Evolutionary conservation across 768 basidiomycete genomes (phyloP).

Genomic region (Kwoniella heveanensis): DNA sequence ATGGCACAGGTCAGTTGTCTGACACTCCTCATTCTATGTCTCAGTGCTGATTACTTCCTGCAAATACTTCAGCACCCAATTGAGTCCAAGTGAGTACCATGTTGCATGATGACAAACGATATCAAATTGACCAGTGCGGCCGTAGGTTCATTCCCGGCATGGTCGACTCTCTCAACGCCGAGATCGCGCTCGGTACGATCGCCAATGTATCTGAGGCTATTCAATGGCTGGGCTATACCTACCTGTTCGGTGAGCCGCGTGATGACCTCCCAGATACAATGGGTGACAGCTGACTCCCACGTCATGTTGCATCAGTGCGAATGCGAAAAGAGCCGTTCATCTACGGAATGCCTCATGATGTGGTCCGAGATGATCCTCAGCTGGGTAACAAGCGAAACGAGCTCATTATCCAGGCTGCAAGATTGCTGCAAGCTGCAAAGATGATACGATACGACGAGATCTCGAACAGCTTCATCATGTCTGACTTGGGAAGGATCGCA

Average conservation of each 20-base stretch:
- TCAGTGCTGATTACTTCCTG: conserved; percentile 3
- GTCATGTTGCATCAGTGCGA: conserved; percentile 61
- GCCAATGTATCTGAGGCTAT: conserved; percentile 81
- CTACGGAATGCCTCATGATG: conserved; percentile 77
- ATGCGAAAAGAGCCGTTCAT: conserved; percentile 88
- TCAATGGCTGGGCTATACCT: conserved; percentile 95
- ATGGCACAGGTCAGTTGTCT: conserved; percentile 70
- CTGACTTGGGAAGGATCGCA: conserved; percentile 93
- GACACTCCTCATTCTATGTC: background rate
- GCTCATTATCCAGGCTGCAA: conserved; percentile 69
- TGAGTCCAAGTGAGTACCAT: conserved; percentile 76
- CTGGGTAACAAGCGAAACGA: conserved; percentile 70
- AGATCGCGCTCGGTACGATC: conserved; percentile 92
- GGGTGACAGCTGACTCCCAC: background rate
- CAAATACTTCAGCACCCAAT: conserved; percentile 81
- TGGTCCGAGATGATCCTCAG: conserved; percentile 69
- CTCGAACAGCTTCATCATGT: conserved; percentile 67
- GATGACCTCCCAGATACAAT: background rate
- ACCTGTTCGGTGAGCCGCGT: conserved; percentile 65
- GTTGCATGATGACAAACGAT: background rate
- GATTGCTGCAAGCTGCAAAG: conserved; percentile 65
- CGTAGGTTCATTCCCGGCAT: conserved; percentile 75
- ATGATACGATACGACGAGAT: conserved; percentile 79
- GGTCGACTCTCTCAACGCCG: conserved; percentile 89
- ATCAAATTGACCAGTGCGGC: background rate